Evolutionary conservation across 2,329 filamentous ascomycete genomes (phyloP).

Genomic region (Talaromyces rugulosus): DNA sequence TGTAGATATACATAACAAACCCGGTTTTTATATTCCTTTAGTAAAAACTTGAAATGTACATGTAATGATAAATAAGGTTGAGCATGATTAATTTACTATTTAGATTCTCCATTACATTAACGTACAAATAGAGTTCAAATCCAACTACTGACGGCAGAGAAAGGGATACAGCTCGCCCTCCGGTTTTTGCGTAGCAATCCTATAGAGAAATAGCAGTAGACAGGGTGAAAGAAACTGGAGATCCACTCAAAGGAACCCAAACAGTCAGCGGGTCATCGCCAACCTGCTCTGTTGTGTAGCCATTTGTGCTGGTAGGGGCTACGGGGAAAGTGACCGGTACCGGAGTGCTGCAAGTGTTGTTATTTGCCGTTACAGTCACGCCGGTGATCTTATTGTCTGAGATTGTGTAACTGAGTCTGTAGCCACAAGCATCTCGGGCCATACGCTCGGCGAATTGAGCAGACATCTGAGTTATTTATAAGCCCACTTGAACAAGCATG

Average conservation of each 20-base stretch:
- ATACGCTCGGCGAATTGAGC: constrained; percentile 50
- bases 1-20: not conserved
- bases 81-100: not conserved
- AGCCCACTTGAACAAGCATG: not conserved
- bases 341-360: constrained; percentile 48
- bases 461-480: constrained; percentile 32
- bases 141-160: not conserved
- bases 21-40: not conserved
- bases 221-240: constrained; percentile 44
- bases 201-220: constrained; percentile 32
- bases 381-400: constrained; percentile 44
- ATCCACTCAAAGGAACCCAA: constrained; percentile 46
- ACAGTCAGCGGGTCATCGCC: constrained; percentile 53
- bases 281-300: constrained; percentile 48
- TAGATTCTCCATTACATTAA: not conserved
- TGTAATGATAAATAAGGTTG: not conserved
- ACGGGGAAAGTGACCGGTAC: constrained; percentile 55
- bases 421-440: constrained; percentile 51
- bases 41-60: not conserved
- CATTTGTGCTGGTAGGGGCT: constrained; percentile 39
- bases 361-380: constrained; percentile 48
- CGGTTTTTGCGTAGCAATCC: not conserved
- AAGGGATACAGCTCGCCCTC: not conserved
- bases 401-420: constrained; percentile 46
- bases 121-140: not conserved